Percentiles rank a stretch among this genome's conserved stretches.
These are phyloP conservation scores for Saturnispora zaruensis DNA, from an alignment of 805 yeast genomes.

Conservation along the genomic window DNA sequence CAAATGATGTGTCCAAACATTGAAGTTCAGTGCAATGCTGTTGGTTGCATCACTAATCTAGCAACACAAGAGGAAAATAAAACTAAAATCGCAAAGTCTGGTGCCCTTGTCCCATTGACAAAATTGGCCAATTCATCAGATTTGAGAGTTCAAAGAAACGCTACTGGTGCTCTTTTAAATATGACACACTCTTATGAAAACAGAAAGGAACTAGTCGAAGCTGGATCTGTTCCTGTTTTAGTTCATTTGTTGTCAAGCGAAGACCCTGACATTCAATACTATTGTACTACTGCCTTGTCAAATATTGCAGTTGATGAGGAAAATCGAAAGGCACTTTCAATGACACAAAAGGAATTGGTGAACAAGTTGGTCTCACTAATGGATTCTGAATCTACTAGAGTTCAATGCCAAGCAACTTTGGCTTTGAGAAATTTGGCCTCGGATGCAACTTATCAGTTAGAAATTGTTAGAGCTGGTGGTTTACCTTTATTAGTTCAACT, in stretches of 20 bases:
- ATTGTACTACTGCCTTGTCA: constrained; percentile 94
- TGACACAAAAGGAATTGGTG: constrained; percentile 89
- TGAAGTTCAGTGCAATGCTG: constrained; percentile 98
- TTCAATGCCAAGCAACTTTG: constrained; percentile 96
- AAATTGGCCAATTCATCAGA: constrained; percentile 91
- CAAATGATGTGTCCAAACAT: constrained; percentile 97
- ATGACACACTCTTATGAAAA: constrained; percentile 98
- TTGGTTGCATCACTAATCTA: constrained; percentile 94
- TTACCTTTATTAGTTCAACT: constrained; percentile 87
- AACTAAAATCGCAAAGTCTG: constrained; percentile 90
- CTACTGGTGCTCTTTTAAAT: constrained; percentile 94
- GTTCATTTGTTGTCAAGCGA: constrained; percentile 76
- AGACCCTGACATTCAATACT: constrained; percentile 96
- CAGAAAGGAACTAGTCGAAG: constrained; percentile 91
- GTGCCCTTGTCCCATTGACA: constrained; percentile 91
- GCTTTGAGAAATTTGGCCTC: constrained; percentile 94
- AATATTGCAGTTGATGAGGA: constrained; percentile 95
- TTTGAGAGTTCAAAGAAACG: constrained; percentile 94
- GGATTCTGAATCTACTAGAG: constrained; percentile 91
- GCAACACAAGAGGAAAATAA: constrained; percentile 98
- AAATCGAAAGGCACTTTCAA: constrained; percentile 79
- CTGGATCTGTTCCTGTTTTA: constrained; percentile 96
- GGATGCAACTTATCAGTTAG: constrained; percentile 91
- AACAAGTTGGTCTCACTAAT: constrained; percentile 78
- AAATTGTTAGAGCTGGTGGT: constrained; percentile 93